These are phyloP conservation scores for Thraustochytrium sp. DNA, from an alignment of 352 stramenopile genomes.

Conservation along the genomic window DNA sequence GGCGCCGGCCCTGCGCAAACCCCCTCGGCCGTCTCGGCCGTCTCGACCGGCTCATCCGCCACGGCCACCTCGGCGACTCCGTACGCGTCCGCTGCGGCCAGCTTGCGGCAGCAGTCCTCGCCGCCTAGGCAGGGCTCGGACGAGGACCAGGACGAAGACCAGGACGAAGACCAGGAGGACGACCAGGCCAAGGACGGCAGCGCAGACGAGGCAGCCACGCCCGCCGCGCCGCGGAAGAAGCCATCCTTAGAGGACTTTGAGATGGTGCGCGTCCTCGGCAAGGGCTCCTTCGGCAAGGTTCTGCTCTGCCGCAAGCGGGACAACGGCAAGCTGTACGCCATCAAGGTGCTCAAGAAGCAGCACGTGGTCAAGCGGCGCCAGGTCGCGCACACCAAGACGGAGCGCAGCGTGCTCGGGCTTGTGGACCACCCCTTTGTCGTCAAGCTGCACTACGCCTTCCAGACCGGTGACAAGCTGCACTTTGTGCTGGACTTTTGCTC, in stretches of 20 bases:
- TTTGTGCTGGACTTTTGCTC: constrained; percentile 97
- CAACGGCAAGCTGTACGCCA: constrained; percentile 84
- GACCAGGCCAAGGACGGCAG: too few relatives aligned
- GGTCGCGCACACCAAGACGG: constrained; percentile 83
- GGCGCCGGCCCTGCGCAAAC: too few relatives aligned
- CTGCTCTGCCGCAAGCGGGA: constrained; percentile 73
- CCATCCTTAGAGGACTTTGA: constrained; percentile 45
- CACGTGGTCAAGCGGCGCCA: constrained; percentile 85
- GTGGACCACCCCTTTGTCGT: constrained; percentile 69
- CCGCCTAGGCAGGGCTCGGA: too few relatives aligned
- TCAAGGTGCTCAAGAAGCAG: constrained; percentile 89
- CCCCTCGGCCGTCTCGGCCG: too few relatives aligned
- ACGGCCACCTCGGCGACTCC: neutral
- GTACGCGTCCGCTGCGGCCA: neutral
- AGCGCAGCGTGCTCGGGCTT: constrained; percentile 57
- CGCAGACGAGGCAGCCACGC: constrained; percentile 44
- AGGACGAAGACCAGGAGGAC: too few relatives aligned
- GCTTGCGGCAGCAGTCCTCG: neutral
- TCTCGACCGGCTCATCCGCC: neutral
- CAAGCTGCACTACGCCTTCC: constrained; percentile 84
- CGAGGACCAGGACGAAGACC: too few relatives aligned
- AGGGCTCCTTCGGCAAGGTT: constrained; percentile 88
- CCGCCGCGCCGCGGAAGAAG: neutral
- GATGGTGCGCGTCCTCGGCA: constrained; percentile 70
- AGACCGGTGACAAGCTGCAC: constrained; percentile 90